These are phyloP conservation scores for Drechslerella stenobrocha DNA, from an alignment of 2,329 filamentous ascomycete species.

Conservation along the genomic window DNA sequence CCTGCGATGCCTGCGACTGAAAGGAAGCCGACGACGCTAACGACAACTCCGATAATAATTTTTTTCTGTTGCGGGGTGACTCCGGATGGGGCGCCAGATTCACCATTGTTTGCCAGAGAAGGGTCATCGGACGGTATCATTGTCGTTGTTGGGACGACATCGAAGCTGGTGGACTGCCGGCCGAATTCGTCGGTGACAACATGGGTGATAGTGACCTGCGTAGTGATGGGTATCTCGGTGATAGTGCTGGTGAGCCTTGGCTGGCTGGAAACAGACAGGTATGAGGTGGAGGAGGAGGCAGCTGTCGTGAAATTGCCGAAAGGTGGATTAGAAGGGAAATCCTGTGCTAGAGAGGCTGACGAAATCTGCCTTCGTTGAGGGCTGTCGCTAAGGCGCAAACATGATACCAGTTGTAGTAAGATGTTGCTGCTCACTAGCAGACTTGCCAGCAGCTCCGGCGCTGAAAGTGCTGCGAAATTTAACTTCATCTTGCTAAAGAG, in stretches of 20 bases:
- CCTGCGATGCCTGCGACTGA: slow-evolving; percentile 34
- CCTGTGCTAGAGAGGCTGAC: neutral
- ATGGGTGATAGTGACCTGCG: slow-evolving; percentile 37
- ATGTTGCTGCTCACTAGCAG: slow-evolving; percentile 12
- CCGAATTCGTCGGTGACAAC: slow-evolving; percentile 40
- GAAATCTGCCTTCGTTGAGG: slow-evolving; percentile 27
- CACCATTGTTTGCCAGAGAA: slow-evolving; percentile 35
- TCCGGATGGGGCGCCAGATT: slow-evolving; percentile 27
- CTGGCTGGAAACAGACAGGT: slow-evolving; percentile 6
- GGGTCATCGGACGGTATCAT: slow-evolving; percentile 41
- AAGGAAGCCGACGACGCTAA: slow-evolving; percentile 37
- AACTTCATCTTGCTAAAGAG: slow-evolving; percentile 5
- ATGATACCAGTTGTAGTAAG: slow-evolving; percentile 9
- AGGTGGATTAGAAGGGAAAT: slow-evolving; percentile 15
- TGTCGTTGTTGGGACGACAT: slow-evolving; percentile 37
- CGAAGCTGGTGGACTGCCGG: slow-evolving; percentile 25
- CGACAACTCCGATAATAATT: slow-evolving; percentile 45
- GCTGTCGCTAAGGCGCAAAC: slow-evolving; percentile 12
- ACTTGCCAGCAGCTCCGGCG: slow-evolving; percentile 5
- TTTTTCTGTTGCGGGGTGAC: slow-evolving; percentile 45
- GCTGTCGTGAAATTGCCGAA: slow-evolving; percentile 42
- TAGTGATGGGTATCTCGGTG: slow-evolving; percentile 35
- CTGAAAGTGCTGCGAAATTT: slow-evolving; percentile 6
- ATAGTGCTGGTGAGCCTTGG: slow-evolving; percentile 28
- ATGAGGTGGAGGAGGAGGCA: neutral